A percentile compares a stretch with the other conserved stretches of the same genome.
These are phyloP conservation scores for Eleusine indica DNA, from an alignment of 176 grass and related monocot species.

Conservation along the genomic window DNA sequence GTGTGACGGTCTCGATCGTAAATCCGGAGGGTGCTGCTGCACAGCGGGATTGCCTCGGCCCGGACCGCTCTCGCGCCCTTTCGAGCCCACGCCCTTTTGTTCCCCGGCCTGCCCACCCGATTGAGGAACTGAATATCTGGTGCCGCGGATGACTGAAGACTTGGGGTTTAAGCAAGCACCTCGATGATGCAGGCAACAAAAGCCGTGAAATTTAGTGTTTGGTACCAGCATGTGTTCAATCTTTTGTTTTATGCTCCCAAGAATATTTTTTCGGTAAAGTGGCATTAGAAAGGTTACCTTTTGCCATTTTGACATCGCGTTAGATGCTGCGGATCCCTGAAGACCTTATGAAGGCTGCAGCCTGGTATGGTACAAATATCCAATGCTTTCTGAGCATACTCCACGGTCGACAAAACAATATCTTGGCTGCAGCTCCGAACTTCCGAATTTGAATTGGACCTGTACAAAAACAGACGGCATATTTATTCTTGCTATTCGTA, in stretches of 20 bases:
- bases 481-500: too few relatives aligned
- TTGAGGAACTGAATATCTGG: too few relatives aligned
- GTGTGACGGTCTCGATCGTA: not conserved
- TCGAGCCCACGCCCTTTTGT: not conserved
- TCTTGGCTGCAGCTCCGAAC: too few relatives aligned
- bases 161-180: not conserved
- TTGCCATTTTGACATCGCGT: not conserved
- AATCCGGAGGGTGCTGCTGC: not conserved
- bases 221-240: too few relatives aligned
- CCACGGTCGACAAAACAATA: too few relatives aligned
- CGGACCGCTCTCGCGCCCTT: not conserved
- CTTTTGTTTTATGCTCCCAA: not conserved
- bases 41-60: not conserved
- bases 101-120: too few relatives aligned
- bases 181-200: constrained; percentile 25
- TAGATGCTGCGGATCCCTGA: too few relatives aligned
- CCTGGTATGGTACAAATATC: too few relatives aligned
- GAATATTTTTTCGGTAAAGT: constrained; percentile 17
- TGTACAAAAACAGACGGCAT: too few relatives aligned
- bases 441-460: too few relatives aligned
- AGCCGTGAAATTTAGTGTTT: not conserved
- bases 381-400: too few relatives aligned
- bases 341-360: not conserved
- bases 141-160: not conserved
- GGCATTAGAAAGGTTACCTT: not conserved